Evolutionary conservation across 2,329 filamentous ascomycete genomes (phyloP).

Genomic region (Epichloe scottii): DNA sequence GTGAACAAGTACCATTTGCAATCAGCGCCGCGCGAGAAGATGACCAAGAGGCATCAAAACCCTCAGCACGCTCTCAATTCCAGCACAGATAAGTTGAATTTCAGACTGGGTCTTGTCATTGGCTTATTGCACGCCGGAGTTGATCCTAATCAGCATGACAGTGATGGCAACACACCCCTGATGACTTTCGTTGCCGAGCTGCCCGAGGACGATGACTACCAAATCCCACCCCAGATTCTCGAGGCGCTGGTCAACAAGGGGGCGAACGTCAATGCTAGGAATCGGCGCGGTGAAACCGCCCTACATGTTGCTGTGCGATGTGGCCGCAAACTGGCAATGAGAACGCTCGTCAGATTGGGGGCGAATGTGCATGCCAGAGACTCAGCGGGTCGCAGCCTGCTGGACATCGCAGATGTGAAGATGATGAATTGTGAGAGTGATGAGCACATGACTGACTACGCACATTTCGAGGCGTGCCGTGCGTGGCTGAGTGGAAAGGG

Average conservation of each 20-base stretch:
- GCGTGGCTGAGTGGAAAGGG: conserved; percentile 30
- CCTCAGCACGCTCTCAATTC: conserved; percentile 22
- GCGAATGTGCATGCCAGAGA: conserved; percentile 37
- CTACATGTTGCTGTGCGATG: conserved; percentile 40
- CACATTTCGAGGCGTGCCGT: conserved; percentile 32
- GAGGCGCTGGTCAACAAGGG: conserved; percentile 28
- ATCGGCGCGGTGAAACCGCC: conserved; percentile 41
- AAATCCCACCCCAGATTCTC: conserved; percentile 32
- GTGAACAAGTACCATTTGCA: conserved; percentile 19
- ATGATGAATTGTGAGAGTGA: conserved; percentile 18
- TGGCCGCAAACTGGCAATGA: conserved; percentile 39
- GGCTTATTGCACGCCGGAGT: conserved; percentile 26
- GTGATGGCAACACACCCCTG: conserved; percentile 38
- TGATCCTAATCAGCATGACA: conserved; percentile 41
- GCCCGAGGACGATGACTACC: conserved; percentile 38
- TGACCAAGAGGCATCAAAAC: conserved; percentile 8
- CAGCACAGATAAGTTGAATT: conserved; percentile 16
- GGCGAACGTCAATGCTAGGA: conserved; percentile 36
- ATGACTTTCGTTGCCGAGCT: conserved; percentile 41
- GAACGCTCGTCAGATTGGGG: conserved; percentile 30
- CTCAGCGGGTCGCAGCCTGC: conserved; percentile 28
- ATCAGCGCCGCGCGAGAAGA: conserved; percentile 7
- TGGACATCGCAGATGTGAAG: conserved; percentile 32
- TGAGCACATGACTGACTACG: conserved; percentile 22
- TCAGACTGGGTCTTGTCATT: conserved; percentile 15